Conservation (phyloP, 208 protist species). For the Crithidia expoeki region DNA sequence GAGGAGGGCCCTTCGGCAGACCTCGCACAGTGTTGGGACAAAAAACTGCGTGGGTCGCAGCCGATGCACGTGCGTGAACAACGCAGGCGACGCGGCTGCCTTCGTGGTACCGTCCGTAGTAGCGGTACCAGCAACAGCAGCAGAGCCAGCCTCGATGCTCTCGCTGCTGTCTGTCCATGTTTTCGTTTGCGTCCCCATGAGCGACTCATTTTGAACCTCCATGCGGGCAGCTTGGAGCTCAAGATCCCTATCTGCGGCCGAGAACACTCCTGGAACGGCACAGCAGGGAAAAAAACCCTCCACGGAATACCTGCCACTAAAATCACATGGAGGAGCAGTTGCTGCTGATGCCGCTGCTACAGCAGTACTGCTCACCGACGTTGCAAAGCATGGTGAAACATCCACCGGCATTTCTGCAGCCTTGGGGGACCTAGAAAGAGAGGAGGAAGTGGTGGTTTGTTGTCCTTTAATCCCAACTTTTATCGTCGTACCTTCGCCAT, state of each 20-base stretch:
- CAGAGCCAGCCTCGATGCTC: not conserved
- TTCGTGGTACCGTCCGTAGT: too few relatives aligned
- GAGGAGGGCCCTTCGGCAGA: conserved; percentile 16
- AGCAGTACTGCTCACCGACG: not conserved
- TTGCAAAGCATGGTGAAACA: not conserved
- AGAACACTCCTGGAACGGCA: conserved; percentile 9
- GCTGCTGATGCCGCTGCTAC: not conserved
- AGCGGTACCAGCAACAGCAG: conserved; percentile 3
- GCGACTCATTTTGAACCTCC: not conserved
- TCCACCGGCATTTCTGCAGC: not conserved
- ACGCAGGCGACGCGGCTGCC: not conserved
- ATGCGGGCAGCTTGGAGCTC: conserved; percentile 5
- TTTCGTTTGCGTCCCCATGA: not conserved
- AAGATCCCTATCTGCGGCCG: conserved; percentile 22
- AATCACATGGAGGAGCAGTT: not conserved
- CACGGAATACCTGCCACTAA: not conserved
- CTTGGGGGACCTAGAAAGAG: not conserved
- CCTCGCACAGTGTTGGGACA: conserved; percentile 20
- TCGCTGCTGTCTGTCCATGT: too few relatives aligned
- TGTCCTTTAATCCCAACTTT: not conserved
- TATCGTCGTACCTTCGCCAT: not conserved
- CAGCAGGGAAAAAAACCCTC: conserved; percentile 15
- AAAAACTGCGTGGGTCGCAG: conserved; percentile 29
- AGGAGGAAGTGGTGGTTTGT: not conserved
- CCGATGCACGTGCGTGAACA: conserved; percentile 19